Conservation (phyloP, 2,329 filamentous ascomycete genomes). For the Arachnomyces sp. region DNA sequence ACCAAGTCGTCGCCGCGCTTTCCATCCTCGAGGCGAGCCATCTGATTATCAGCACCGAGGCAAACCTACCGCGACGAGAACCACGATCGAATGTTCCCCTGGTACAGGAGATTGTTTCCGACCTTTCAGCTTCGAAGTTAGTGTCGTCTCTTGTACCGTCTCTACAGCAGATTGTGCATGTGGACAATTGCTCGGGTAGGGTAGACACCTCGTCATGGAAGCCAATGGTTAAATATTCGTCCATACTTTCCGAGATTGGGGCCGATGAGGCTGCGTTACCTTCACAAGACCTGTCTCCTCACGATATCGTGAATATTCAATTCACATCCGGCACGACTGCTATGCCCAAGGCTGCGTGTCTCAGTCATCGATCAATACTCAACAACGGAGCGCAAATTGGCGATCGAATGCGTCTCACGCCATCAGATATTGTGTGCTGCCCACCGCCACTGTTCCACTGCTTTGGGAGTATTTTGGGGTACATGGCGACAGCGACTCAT, state of each 20-base stretch:
- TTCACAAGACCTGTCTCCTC: constrained; percentile 42
- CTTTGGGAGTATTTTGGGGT: constrained; percentile 86
- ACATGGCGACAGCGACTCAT: constrained; percentile 86
- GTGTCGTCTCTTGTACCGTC: constrained; percentile 57
- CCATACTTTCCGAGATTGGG: constrained; percentile 36
- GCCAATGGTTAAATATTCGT: constrained; percentile 40
- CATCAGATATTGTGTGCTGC: constrained; percentile 60
- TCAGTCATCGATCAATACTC: constrained; percentile 75
- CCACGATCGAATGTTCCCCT: constrained; percentile 53
- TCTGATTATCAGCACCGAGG: constrained; percentile 78
- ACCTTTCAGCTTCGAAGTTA: constrained; percentile 37
- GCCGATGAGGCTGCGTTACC: constrained; percentile 35
- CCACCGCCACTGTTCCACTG: constrained; percentile 57
- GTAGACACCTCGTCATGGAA: constrained; percentile 38
- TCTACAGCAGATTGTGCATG: constrained; percentile 61
- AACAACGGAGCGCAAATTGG: constrained; percentile 89
- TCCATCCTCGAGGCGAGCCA: constrained; percentile 64
- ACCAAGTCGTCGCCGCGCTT: constrained; percentile 70
- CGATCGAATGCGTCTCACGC: constrained; percentile 69
- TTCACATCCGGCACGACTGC: constrained; percentile 96
- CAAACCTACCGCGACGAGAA: constrained; percentile 62
- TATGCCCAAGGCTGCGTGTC: constrained; percentile 80
- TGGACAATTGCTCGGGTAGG: constrained; percentile 64
- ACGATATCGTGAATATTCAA: constrained; percentile 86
- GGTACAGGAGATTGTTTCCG: constrained; percentile 45